Evolutionary conservation across 306 rosid species (phyloP), one percentile per base, ranked within the genome.

Genomic region (Pterocarpus santalinus): DNA sequence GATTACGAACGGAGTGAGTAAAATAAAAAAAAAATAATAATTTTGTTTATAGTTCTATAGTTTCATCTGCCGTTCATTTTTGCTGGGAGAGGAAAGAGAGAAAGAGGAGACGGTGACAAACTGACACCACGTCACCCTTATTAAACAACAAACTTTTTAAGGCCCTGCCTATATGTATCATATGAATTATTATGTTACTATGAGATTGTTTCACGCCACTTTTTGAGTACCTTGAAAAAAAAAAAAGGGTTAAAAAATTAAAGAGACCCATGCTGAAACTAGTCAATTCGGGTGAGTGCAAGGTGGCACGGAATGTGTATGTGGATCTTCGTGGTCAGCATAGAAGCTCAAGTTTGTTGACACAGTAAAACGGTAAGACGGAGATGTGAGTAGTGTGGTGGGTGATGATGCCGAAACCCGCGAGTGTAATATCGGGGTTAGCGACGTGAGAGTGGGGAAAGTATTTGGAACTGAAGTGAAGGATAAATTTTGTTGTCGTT

Each of bases 81-180:
- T 34, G 16, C 41, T 67, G 14, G 46, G 34, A 44, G 72, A 80
- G 65, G 65, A 28, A 55, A 57, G 35, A 66, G 75, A 56, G 70
- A 73, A 34, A 14, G 75, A 36, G 13, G 49, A 62, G 81, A 77
- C 62, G 65, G 76, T 80, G 85, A 85, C 85, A 78, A 79, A 77
- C 87, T 58, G 73, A 88, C 77, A 69, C 65, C 82, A 56, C 76
- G 72, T 88, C 90, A 78, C 55, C 77, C 49, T 47, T 68, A 46
- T 69, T 28, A 35, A 77, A 74, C 46, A 68, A 69, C 41, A 36
- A 80, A 77, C 63, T 82, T 85, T 41, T 72, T 5, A 34, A 63
- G 28, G 28, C 28, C 28, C 28, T 22, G 28, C 28, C 28, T 22
- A 22, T 22, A 22, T 0, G 1, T 22, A 22, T 22, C 28, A 22